Evolutionary conservation across 2,329 filamentous ascomycete genomes (phyloP).

Genomic region (Ophiosphaerella narmari): DNA sequence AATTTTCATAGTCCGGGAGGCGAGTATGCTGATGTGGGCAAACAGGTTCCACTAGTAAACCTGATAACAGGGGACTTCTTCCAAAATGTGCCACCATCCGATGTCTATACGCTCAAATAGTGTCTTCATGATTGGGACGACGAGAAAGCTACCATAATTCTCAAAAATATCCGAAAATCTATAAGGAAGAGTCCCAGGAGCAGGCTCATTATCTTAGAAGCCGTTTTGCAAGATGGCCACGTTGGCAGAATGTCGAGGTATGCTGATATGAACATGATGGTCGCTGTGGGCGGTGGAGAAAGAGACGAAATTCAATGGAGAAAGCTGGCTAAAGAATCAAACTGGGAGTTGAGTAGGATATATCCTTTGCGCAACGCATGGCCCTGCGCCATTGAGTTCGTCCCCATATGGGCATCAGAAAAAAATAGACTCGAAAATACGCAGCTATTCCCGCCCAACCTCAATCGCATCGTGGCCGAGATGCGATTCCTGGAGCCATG

Average conservation of each 20-base stretch:
- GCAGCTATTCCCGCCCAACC: too few species aligned
- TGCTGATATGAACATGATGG: slow-evolving; percentile 53
- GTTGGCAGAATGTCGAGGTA: slow-evolving; percentile 41
- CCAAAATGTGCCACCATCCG: slow-evolving; percentile 33
- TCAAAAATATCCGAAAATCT: slow-evolving; percentile 34
- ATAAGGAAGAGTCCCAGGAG: slow-evolving; percentile 36
- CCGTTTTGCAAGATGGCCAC: slow-evolving; percentile 40
- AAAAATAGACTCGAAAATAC: too few species aligned
- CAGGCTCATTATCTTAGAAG: slow-evolving; percentile 17
- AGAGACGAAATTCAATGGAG: slow-evolving; percentile 38
- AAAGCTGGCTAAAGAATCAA: slow-evolving; percentile 30
- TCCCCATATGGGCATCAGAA: too few species aligned
- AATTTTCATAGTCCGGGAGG: slow-evolving; percentile 10
- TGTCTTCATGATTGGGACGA: slow-evolving; percentile 51
- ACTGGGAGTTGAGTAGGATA: slow-evolving; percentile 34
- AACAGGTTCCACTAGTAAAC: not conserved
- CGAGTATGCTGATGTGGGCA: too few species aligned
- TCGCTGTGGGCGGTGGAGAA: slow-evolving; percentile 39
- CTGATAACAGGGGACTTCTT: slow-evolving; percentile 48
- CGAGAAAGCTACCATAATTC: slow-evolving; percentile 34
- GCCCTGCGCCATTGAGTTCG: not conserved
- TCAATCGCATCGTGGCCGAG: too few species aligned
- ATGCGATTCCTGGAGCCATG: too few species aligned
- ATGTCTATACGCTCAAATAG: slow-evolving; percentile 49
- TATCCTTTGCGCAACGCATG: slow-evolving; percentile 24